Evolutionary conservation across 208 protist species (phyloP).

Genomic region (Porcisia hertigi): DNA sequence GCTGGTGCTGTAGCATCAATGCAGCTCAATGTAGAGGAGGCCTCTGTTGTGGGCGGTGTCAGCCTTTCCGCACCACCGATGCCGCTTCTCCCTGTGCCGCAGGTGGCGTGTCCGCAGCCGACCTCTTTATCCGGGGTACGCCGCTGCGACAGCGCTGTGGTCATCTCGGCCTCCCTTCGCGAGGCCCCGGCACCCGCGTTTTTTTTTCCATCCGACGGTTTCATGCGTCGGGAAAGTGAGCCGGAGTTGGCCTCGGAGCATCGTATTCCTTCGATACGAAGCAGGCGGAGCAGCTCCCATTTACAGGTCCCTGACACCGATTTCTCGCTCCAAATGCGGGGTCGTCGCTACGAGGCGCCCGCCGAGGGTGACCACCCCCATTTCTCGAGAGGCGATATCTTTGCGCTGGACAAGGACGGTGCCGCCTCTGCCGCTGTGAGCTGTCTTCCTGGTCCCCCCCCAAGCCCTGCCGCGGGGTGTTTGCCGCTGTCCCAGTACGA

Average conservation of each 20-base stretch:
- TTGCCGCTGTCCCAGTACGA: constrained; percentile 13
- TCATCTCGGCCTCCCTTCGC: not conserved
- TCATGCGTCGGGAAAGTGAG: not conserved
- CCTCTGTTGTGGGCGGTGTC: not conserved
- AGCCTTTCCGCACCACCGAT: not conserved
- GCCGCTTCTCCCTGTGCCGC: not conserved
- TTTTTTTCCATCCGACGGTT: not conserved
- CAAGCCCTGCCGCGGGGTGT: not conserved
- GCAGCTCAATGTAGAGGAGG: constrained; percentile 3
- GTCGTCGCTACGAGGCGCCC: constrained; percentile 12
- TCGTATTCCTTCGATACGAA: constrained; percentile 2
- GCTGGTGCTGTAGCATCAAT: not conserved
- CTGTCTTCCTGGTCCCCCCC: not conserved
- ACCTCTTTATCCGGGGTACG: not conserved
- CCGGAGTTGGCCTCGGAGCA: not conserved
- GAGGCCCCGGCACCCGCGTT: not conserved
- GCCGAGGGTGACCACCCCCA: constrained; percentile 10
- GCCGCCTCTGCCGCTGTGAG: not conserved
- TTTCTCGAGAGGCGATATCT: not conserved
- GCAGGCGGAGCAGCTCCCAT: constrained; percentile 8
- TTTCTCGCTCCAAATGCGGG: constrained; percentile 9
- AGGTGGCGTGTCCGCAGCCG: not conserved
- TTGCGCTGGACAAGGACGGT: not conserved
- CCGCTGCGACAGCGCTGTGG: not conserved
- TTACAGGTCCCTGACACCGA: not conserved